Percentiles rank a stretch among this genome's conserved stretches.
These are phyloP conservation scores for Naganishia cerealis DNA, from an alignment of 1,284 basidiomycete species.

Conservation along the genomic window DNA sequence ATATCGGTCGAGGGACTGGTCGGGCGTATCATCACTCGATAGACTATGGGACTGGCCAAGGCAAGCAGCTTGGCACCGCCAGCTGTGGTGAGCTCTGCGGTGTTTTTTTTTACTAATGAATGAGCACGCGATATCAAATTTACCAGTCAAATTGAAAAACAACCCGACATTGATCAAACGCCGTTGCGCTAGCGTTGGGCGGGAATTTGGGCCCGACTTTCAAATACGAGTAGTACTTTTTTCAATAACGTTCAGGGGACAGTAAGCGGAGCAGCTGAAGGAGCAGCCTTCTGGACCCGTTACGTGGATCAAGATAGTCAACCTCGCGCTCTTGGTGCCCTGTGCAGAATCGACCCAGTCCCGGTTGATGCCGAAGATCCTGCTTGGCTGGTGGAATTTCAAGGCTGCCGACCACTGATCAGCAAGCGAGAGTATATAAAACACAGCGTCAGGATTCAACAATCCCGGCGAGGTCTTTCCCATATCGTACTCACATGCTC, in stretches of 20 bases:
- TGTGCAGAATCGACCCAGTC: too few relatives aligned
- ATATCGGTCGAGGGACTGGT: not conserved
- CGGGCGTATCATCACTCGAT: too few relatives aligned
- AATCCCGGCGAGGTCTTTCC: not conserved
- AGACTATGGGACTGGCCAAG: too few relatives aligned
- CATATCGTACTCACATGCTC: conserved; percentile 2
- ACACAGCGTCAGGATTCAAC: not conserved
- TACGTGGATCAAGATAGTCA: too few relatives aligned
- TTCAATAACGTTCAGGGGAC: not conserved
- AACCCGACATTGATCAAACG: not conserved
- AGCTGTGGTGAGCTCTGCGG: not conserved
- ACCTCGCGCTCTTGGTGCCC: too few relatives aligned
- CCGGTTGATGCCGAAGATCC: not conserved
- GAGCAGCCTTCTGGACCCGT: too few relatives aligned
- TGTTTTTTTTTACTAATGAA: not conserved
- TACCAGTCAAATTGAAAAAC: not conserved
- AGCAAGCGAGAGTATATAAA: not conserved
- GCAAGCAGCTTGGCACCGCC: not conserved
- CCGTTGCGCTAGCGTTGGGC: not conserved
- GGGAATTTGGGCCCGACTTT: not conserved
- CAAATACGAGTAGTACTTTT: not conserved
- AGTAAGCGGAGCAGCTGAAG: not conserved
- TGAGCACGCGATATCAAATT: not conserved
- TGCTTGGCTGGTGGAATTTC: not conserved
- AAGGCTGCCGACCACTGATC: not conserved